Conservation (phyloP, 2,329 filamentous ascomycete genomes). For the Penicillium sp. region DNA sequence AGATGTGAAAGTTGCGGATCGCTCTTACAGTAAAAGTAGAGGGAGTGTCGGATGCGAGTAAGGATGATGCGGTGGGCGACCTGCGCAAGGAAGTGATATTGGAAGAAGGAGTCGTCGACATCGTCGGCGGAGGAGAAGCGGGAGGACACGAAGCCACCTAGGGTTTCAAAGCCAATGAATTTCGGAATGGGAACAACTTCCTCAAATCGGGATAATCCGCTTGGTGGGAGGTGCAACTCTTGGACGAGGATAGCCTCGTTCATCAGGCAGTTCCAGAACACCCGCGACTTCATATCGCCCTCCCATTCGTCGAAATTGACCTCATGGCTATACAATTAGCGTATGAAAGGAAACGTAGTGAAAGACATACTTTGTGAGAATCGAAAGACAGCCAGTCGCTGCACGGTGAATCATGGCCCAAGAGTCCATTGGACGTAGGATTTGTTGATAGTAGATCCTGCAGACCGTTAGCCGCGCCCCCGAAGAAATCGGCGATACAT, state of each 20-base stretch:
- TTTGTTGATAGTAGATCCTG: slow-evolving; percentile 56
- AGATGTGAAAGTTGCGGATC: neutral
- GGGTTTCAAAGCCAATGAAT: slow-evolving; percentile 53
- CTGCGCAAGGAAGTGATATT: slow-evolving; percentile 63
- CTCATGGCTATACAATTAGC: slow-evolving; percentile 35
- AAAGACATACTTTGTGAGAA: slow-evolving; percentile 49
- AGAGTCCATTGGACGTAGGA: slow-evolving; percentile 58
- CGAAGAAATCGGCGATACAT: slow-evolving; percentile 18
- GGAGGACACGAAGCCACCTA: slow-evolving; percentile 38
- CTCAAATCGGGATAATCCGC: slow-evolving; percentile 57
- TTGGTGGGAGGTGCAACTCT: slow-evolving; percentile 58
- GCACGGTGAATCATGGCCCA: slow-evolving; percentile 60
- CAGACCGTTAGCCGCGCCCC: neutral
- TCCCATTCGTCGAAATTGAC: slow-evolving; percentile 57
- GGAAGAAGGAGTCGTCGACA: slow-evolving; percentile 59
- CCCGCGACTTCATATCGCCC: slow-evolving; percentile 60
- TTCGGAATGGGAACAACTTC: slow-evolving; percentile 59
- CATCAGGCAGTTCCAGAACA: slow-evolving; percentile 62
- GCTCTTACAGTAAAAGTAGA: slow-evolving; percentile 54
- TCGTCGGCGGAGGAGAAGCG: slow-evolving; percentile 39
- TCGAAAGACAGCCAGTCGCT: slow-evolving; percentile 55
- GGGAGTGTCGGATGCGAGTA: slow-evolving; percentile 57
- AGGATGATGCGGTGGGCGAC: slow-evolving; percentile 62
- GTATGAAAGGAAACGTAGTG: neutral
- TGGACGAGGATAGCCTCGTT: slow-evolving; percentile 62